phyloP scores from a whole-genome alignment of 2,329 filamentous ascomycete genomes.

The Ophiostoma sp. region DNA sequence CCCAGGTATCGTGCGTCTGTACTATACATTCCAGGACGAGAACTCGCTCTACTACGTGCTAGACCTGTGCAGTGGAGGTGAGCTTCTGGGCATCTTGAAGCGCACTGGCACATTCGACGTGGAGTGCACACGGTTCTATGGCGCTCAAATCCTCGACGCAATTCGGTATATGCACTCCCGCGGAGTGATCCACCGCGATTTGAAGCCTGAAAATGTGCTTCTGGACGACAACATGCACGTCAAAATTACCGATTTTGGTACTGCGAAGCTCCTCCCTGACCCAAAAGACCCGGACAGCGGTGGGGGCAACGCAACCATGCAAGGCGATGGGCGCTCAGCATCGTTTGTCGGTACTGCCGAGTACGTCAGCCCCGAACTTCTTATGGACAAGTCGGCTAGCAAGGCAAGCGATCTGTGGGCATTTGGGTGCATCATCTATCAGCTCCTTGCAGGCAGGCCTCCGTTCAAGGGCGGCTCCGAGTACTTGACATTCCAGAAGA shows the following conservation, averaged over 20 bases:
- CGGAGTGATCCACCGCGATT: slow-evolving; percentile 90
- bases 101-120: slow-evolving; percentile 91
- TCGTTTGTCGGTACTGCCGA: slow-evolving; percentile 98
- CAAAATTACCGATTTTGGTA: slow-evolving; percentile 98
- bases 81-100: slow-evolving; percentile 87
- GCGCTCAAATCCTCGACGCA: slow-evolving; percentile 89
- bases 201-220: slow-evolving; percentile 96
- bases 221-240: slow-evolving; percentile 94
- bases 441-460: slow-evolving; percentile 88
- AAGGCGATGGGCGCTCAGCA: slow-evolving; percentile 62
- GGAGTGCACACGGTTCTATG: slow-evolving; percentile 90
- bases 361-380: slow-evolving; percentile 94
- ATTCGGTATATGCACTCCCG: slow-evolving; percentile 97
- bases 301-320: neutral
- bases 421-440: slow-evolving; percentile 96
- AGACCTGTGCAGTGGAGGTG: slow-evolving; percentile 85
- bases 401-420: slow-evolving; percentile 98
- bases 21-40: slow-evolving; percentile 98
- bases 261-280: slow-evolving; percentile 80
- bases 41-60: slow-evolving; percentile 93
- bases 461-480: slow-evolving; percentile 96
- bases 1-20: slow-evolving; percentile 89
- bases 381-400: slow-evolving; percentile 94
- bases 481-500: slow-evolving; percentile 97
- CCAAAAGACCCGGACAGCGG: slow-evolving; percentile 40